Evolutionary conservation across 2,329 filamentous ascomycete species (phyloP).

Genomic region (Fusarium circinatum): DNA sequence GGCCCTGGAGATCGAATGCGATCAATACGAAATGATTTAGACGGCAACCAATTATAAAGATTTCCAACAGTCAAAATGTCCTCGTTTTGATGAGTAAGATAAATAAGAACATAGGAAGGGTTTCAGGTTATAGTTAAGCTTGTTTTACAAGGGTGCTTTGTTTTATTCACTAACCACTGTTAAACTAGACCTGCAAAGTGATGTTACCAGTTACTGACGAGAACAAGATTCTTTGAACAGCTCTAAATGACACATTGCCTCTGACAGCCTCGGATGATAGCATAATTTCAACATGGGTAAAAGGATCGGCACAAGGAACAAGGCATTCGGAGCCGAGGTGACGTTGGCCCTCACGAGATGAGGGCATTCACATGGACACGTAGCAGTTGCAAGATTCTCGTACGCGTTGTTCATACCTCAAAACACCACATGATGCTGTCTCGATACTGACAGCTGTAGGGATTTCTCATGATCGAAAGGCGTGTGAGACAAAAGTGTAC

Average conservation of each 20-base stretch:
- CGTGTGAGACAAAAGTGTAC: constrained; percentile 32
- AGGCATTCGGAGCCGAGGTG: constrained; percentile 20
- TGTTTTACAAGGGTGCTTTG: background rate
- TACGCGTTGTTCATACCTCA: constrained; percentile 13
- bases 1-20: constrained; percentile 6
- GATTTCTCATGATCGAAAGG: constrained; percentile 23
- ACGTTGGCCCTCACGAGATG: constrained; percentile 31
- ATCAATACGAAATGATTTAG: constrained; percentile 31
- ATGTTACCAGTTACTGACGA: background rate
- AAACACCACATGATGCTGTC: constrained; percentile 22
- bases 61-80: background rate
- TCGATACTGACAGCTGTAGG: constrained; percentile 5
- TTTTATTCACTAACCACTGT: background rate
- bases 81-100: background rate
- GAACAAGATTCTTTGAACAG: background rate
- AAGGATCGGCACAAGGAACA: constrained; percentile 12
- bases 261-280: constrained; percentile 1
- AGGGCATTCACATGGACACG: constrained; percentile 39
- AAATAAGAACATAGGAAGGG: background rate
- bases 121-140: background rate
- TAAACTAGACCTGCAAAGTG: background rate
- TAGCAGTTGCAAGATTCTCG: background rate
- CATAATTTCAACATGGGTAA: background rate
- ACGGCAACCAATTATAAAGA: constrained; percentile 27
- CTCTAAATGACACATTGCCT: background rate